These are phyloP conservation scores for Xylaria acuta DNA, from an alignment of 495 filamentous ascomycete genomes.

Conservation along the genomic window DNA sequence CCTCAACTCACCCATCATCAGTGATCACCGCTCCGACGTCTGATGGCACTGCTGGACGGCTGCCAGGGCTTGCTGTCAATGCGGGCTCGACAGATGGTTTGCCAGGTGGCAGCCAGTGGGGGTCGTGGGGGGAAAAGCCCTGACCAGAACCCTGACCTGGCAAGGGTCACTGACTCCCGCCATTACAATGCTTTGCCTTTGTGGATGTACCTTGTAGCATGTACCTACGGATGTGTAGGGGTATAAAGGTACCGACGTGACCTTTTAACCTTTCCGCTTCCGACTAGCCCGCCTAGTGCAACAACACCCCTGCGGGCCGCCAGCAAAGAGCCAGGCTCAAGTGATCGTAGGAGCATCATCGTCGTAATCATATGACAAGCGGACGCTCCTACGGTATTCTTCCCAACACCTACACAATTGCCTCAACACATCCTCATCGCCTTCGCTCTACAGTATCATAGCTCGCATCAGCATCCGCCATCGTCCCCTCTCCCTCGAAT, in stretches of 20 bases:
- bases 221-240: background rate
- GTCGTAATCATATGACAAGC: slow-evolving; percentile 16
- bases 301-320: slow-evolving; percentile 8
- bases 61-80: background rate
- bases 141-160: too few species aligned
- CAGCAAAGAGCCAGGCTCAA: slow-evolving; percentile 11
- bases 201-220: too few species aligned
- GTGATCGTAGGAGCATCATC: background rate
- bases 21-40: background rate
- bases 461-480: background rate
- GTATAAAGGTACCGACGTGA: background rate
- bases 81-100: background rate
- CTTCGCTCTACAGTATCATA: background rate
- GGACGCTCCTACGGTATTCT: background rate
- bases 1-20: background rate
- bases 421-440: background rate
- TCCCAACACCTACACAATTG: background rate
- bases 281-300: background rate
- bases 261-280: slow-evolving; percentile 9
- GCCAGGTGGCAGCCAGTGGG: background rate
- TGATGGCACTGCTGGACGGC: background rate
- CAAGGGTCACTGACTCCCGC: too few species aligned
- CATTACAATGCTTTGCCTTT: too few species aligned
- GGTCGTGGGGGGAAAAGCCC: background rate
- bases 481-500: background rate